phyloP scores from a whole-genome alignment of 2,329 filamentous ascomycete species.

The Fusarium globosum region DNA sequence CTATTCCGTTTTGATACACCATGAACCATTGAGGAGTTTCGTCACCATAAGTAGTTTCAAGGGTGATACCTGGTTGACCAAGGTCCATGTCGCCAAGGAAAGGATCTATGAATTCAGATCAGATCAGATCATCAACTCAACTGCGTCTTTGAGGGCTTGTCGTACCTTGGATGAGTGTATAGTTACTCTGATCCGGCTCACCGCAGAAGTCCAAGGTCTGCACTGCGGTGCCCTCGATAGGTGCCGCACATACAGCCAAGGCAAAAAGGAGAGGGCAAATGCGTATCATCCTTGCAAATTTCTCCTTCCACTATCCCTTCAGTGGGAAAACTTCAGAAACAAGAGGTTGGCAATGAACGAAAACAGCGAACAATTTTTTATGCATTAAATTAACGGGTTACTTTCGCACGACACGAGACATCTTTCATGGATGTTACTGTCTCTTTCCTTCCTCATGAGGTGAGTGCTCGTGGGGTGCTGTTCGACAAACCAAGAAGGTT shows the following conservation, averaged over 20 bases:
- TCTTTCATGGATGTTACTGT: neutral
- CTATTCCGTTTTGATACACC: constrained; percentile 36
- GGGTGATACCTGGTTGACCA: constrained; percentile 28
- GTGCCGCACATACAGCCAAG: neutral
- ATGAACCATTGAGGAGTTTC: constrained; percentile 30
- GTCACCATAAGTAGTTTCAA: constrained; percentile 14
- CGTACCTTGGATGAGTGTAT: constrained; percentile 29
- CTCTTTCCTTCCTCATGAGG: neutral
- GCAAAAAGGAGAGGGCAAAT: neutral
- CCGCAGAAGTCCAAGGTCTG: neutral
- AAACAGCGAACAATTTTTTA: neutral
- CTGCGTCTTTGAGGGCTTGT: neutral
- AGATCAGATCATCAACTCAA: neutral
- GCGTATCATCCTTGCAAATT: neutral
- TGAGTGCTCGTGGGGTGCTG: neutral
- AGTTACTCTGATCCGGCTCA: constrained; percentile 7
- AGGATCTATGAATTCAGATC: constrained; percentile 8
- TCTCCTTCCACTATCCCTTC: neutral
- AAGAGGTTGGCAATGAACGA: neutral
- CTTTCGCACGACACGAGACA: no score
- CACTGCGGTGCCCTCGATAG: neutral
- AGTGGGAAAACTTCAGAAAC: no score
- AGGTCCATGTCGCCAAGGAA: constrained; percentile 30
- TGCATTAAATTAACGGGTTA: no score
- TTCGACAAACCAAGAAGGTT: neutral